Evolutionary conservation across 768 basidiomycete genomes (phyloP).

Genomic region (Podaxis carcinomalis): DNA sequence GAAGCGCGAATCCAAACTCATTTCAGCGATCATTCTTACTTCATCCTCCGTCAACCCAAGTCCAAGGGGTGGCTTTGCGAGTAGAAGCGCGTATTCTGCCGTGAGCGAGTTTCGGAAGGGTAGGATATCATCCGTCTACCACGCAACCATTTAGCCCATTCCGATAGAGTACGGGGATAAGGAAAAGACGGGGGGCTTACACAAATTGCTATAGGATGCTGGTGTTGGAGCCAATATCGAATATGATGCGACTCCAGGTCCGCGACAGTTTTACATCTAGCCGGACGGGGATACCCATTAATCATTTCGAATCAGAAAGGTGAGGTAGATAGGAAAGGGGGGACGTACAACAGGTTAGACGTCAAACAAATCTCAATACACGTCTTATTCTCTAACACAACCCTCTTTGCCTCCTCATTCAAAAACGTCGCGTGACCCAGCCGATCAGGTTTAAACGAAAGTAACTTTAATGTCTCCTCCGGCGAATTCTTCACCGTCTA

Average conservation of each 20-base stretch:
- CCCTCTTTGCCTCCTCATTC: constrained; percentile 48
- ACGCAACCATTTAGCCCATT: background rate
- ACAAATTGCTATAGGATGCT: constrained; percentile 74
- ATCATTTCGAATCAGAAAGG: background rate
- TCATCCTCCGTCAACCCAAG: constrained; percentile 61
- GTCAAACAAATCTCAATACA: constrained; percentile 80
- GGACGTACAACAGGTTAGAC: constrained; percentile 67
- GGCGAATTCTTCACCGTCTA: constrained; percentile 45
- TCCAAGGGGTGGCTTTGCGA: constrained; percentile 69
- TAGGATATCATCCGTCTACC: constrained; percentile 78
- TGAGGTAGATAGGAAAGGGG: background rate
- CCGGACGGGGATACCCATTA: background rate
- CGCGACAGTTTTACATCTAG: constrained; percentile 65
- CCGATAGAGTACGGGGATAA: background rate
- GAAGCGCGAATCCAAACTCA: constrained; percentile 52
- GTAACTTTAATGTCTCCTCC: constrained; percentile 55
- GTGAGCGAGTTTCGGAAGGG: constrained; percentile 72
- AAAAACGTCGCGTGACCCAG: constrained; percentile 84
- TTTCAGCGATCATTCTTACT: constrained; percentile 50
- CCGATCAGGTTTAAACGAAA: constrained; percentile 61
- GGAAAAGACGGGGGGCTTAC: constrained; percentile 37
- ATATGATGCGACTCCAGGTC: constrained; percentile 72
- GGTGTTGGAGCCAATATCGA: constrained; percentile 51
- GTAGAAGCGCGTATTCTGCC: constrained; percentile 75
- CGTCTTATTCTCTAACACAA: constrained; percentile 49